Base-by-base conservation (phyloP, 805 yeast species). In the Hanseniaspora valbyensis region DNA sequence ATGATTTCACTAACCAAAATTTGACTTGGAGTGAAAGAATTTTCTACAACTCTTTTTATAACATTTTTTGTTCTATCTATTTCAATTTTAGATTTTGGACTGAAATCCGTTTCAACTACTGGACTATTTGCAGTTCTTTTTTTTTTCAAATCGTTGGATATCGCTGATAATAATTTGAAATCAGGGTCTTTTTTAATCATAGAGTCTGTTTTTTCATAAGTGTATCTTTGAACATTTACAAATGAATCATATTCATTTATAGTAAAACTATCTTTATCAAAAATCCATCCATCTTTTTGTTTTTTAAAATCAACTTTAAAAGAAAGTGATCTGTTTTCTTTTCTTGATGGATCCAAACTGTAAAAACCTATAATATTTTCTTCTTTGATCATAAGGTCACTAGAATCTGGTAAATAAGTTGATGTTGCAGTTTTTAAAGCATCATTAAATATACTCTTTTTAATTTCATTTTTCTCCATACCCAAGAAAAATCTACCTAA, bases 1-100 rank as follows among this genome's bases (percentile, higher is more conserved):
- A 90, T 90, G 44, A 83, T 62, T 61, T 90, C 95, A 0, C 90
- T 74, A 1, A 90, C 96, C 24, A 90, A 68, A 2, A 69, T 58
- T 36, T 76, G 78, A 0, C 95, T 79, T 32, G 21, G 21, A 12
- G 42, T 39, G 8, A 37, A 37, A n/a, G 25, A 2, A 4, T 24
- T 8, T 9, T 39, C 16, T 6, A 14, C 3, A 25, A 13, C 4
- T 25, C 32, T 24, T 25, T 24, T 13, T 9, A 39, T 39, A 4
- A 7, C 6, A 4, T 9, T 3, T 6, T 18, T 25, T 3, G 2
- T 16, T 6, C 25, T n/a, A 19, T 39, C 21, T 13, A 39, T 26
- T 13, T 24, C 25, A 3, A 25, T 16, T 9, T 3, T 8, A 39
- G 4, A 3, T 25, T 39, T 25, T 25, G 32, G 32, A 25, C 32